Evolutionary conservation across 192 early-diverging fungal genomes (phyloP).

Genomic region (Gryganskiella cystojenkinii): DNA sequence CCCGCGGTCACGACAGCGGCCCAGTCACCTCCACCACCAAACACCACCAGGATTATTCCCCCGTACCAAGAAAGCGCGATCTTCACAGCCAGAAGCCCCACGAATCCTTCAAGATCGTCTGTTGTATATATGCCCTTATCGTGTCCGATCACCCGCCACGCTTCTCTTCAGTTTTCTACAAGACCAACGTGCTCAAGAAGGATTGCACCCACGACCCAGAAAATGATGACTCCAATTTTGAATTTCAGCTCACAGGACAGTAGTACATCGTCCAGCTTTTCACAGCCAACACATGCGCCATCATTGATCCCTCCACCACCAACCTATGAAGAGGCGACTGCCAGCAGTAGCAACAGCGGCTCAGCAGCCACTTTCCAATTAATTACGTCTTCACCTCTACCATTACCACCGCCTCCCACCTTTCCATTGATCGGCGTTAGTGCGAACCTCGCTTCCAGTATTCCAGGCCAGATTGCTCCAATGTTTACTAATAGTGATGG

Average conservation of each 20-base stretch:
- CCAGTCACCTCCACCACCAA: slow-evolving; percentile 47
- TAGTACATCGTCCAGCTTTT: slow-evolving; percentile 36
- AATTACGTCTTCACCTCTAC: slow-evolving; percentile 3
- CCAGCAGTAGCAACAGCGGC: background rate
- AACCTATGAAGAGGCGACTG: no score
- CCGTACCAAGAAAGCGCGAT: no score
- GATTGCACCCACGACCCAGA: no score
- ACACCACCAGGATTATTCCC: slow-evolving; percentile 9
- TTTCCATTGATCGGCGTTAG: slow-evolving; percentile 7
- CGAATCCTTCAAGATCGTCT: no score
- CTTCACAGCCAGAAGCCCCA: no score
- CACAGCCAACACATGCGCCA: slow-evolving; percentile 3
- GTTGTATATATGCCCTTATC: no score
- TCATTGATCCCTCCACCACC: background rate
- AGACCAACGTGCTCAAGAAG: no score
- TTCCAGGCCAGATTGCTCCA: background rate
- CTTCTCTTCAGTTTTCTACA: no score
- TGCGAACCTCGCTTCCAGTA: slow-evolving; percentile 1
- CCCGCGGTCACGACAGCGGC: slow-evolving; percentile 40
- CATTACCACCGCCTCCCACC: no score
- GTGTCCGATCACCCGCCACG: no score
- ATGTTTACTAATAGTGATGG: slow-evolving; percentile 15
- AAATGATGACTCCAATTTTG: no score
- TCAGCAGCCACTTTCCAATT: slow-evolving; percentile 13
- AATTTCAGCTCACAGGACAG: no score